Evolutionary conservation across 345 rosid species (phyloP).

Genomic region (Eucalyptus grandis): DNA sequence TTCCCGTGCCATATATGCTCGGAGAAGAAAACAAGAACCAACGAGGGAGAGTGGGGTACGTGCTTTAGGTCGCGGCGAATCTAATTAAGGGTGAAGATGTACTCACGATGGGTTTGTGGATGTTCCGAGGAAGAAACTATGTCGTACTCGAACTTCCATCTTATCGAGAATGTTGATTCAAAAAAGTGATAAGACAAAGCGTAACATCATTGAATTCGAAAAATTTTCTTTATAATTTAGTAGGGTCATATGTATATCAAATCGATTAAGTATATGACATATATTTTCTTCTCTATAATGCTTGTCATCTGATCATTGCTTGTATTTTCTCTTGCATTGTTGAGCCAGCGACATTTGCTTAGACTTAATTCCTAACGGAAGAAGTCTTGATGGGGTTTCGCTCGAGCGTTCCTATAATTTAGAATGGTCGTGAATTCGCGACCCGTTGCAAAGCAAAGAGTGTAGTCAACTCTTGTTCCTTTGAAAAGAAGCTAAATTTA

Average conservation of each 20-base stretch:
- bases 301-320: neutral
- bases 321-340: neutral
- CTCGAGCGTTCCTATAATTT: neutral
- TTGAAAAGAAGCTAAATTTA: neutral
- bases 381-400: neutral
- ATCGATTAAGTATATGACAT: neutral
- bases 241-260: accelerated
- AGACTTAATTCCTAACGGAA: neutral
- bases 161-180: neutral
- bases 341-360: neutral
- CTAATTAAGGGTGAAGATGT: neutral
- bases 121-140: neutral
- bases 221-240: accelerated
- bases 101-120: accelerated
- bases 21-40: neutral
- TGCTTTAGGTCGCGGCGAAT: neutral
- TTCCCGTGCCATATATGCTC: neutral
- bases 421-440: too few species aligned
- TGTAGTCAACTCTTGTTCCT: neutral
- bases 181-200: neutral
- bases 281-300: neutral
- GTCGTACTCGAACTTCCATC: neutral
- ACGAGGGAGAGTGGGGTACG: neutral
- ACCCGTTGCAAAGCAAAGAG: neutral
- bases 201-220: accelerated